A percentile compares a stretch with the other conserved stretches of the same genome.
Conservation (phyloP, 805 yeast genomes). For the Candida argentea region DNA sequence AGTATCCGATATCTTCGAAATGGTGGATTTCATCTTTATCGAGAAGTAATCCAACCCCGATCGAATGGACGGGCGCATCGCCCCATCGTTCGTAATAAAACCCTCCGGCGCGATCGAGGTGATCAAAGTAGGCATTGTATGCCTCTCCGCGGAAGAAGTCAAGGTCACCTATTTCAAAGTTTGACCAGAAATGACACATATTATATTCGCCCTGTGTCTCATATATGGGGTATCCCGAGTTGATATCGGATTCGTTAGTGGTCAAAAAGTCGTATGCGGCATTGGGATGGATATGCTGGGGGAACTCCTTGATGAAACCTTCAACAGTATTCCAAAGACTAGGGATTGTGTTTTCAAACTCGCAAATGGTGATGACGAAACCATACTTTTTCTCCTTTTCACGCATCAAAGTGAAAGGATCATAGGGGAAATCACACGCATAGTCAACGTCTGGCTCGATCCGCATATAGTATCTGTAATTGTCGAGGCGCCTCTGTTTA, state of each 20-base stretch:
- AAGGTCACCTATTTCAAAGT: constrained; percentile 47
- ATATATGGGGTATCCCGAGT: constrained; percentile 7
- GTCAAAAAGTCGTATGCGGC: constrained; percentile 41
- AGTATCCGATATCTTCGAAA: constrained; percentile 36
- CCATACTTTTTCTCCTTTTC: constrained; percentile 39
- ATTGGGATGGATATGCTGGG: constrained; percentile 36
- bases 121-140: constrained; percentile 35
- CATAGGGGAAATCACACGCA: constrained; percentile 48
- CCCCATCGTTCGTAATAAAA: constrained; percentile 56
- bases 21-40: constrained; percentile 31
- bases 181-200: constrained; percentile 58
- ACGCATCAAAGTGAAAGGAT: constrained; percentile 37
- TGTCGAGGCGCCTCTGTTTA: constrained; percentile 31
- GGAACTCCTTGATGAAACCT: constrained; percentile 33
- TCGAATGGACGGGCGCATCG: constrained; percentile 39
- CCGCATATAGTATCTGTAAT: constrained; percentile 49
- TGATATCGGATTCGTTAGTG: constrained; percentile 26
- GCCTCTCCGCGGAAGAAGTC: constrained; percentile 38
- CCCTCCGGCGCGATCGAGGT: constrained; percentile 39
- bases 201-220: constrained; percentile 25
- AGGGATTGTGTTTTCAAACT: constrained; percentile 42
- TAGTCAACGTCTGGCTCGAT: constrained; percentile 51
- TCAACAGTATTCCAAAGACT: constrained; percentile 42
- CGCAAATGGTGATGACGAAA: constrained; percentile 40
- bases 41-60: constrained; percentile 23